Base-by-base conservation (phyloP, 805 yeast species). In the Nakazawaea peltata region DNA sequence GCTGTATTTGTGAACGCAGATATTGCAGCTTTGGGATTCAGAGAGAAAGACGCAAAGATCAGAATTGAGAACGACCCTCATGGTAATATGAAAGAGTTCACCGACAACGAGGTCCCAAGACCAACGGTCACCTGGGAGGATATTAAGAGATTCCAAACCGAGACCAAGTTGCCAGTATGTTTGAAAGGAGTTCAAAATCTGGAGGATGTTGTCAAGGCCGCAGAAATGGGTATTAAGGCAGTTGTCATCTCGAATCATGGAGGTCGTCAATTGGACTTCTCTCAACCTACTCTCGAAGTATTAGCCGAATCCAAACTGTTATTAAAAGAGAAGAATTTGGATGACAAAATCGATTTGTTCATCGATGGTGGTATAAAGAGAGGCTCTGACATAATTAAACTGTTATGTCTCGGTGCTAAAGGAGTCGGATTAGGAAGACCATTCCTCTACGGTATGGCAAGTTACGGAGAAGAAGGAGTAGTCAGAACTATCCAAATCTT, bases 1-100 rank as follows among this genome's bases (percentile, higher is more conserved):
- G 95, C 86, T 0, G 60, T 87, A 18, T 85, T 84, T 50, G 75
- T 86, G 43, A 85, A 94, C 3, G 88, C 83, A 5, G 95, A 86
- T 59, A 84, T 92, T 1, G 88, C 94, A 3, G 77, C 81, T 41
- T 64, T 82, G 26, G 95, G 95, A 10, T 71, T 87, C 41, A 70
- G 95, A 41, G 95, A 86, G 56, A 85, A 83, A 53, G 95, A 86
- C 50, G 72, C 74, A 74, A 71, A 85, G 42, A 57, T 75, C 37
- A 81, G 81, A 51, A 71, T 71, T 42, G 56, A 62, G 14, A 65
- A 71, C 68, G 71, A 46, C 64, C 67, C 60, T 3, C 46, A 41
- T 15, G 33, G 32, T 4, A 6, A 26, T 3, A 23, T 37, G 24
- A 74, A 69, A 18, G 51, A 51, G 13, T 61, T 55, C 17, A 60